These are phyloP conservation scores for Lumnitzera racemosa DNA, from an alignment of 345 rosid genomes.

Conservation along the genomic window DNA sequence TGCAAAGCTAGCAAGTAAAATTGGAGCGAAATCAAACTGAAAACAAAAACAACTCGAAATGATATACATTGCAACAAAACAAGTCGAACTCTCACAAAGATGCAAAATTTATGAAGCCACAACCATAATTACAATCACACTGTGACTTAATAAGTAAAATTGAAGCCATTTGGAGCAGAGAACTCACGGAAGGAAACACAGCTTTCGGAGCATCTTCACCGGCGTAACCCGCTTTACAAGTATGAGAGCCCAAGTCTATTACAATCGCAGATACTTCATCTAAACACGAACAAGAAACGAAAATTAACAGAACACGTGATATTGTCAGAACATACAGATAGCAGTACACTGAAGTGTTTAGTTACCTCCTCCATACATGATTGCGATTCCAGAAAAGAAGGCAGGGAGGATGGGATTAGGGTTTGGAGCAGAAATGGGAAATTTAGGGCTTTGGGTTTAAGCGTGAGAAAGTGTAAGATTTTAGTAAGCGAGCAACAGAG, in stretches of 20 bases:
- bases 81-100: not conserved
- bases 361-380: constrained; percentile 97
- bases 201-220: constrained; percentile 99
- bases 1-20: not conserved
- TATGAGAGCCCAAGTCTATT: constrained; percentile 95
- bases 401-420: not conserved
- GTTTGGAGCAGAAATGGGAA: not conserved
- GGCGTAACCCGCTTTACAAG: constrained; percentile 99
- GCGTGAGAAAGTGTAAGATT: too few relatives aligned
- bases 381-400: constrained; percentile 11
- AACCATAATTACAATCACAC: too few relatives aligned
- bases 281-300: constrained; percentile 19
- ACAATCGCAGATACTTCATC: constrained; percentile 99
- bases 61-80: constrained; percentile 6
- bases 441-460: constrained; percentile 3
- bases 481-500: too few relatives aligned
- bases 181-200: constrained; percentile 87
- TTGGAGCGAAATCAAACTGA: not conserved
- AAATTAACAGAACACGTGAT: not conserved
- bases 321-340: not conserved
- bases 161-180: not conserved
- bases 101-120: not conserved
- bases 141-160: too few relatives aligned
- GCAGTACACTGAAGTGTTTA: constrained; percentile 2
- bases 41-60: not conserved